A percentile compares a stretch with the other conserved stretches of the same genome.
Conservation (phyloP, 2,329 filamentous ascomycete species). For the Zymoseptoria pseudotritici region DNA sequence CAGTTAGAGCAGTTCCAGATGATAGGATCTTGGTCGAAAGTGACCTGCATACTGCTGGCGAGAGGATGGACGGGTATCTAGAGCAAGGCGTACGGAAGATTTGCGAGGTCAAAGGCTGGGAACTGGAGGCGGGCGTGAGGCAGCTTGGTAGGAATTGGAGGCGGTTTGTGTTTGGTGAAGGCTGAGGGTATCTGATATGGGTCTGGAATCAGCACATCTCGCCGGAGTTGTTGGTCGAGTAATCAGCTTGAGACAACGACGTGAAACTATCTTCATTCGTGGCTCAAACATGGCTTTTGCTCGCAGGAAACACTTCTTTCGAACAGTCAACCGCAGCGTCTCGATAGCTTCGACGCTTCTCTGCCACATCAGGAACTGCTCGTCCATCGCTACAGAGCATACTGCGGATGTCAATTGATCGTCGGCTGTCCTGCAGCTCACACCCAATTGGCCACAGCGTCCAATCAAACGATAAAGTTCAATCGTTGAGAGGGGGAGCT, state of each 20-base stretch:
- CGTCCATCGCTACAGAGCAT: no score
- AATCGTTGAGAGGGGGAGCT: no score
- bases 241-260: background rate
- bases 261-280: background rate
- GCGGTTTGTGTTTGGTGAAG: conserved; percentile 61
- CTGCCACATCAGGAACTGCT: no score
- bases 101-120: conserved; percentile 73
- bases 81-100: conserved; percentile 70
- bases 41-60: conserved; percentile 76
- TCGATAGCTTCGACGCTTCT: no score
- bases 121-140: conserved; percentile 60
- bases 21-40: conserved; percentile 79
- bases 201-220: background rate
- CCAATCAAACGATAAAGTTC: no score
- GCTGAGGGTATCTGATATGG: background rate
- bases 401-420: no score
- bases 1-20: conserved; percentile 66
- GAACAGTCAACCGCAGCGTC: no score
- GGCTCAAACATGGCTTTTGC: background rate
- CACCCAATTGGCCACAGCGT: no score
- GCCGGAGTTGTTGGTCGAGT: background rate
- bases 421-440: no score
- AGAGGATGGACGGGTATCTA: conserved; percentile 68
- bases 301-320: no score
- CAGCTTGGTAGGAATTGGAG: conserved; percentile 68